phyloP scores from a whole-genome alignment of 164 flowering plant genomes.

The Piper betle region DNA sequence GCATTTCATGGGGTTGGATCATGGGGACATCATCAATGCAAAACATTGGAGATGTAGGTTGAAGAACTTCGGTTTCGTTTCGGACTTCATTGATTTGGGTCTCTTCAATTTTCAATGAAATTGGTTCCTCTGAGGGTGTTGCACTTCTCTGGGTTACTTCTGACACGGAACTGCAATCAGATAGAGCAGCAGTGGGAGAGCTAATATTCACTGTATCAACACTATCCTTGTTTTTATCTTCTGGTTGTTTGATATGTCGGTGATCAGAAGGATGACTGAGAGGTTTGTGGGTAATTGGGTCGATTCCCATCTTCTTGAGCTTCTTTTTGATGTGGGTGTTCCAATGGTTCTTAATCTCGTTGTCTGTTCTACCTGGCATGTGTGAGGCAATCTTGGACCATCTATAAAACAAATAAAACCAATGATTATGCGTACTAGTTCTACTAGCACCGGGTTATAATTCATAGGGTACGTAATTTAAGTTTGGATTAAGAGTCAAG shows the following conservation, averaged over 20 bases:
- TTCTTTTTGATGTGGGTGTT: constrained; percentile 74
- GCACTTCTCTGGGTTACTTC: constrained; percentile 10
- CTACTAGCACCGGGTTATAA: too few relatives aligned
- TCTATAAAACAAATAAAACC: constrained; percentile 17
- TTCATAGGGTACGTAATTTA: neutral
- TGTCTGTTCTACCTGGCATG: constrained; percentile 70
- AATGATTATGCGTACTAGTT: too few relatives aligned
- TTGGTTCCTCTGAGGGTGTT: constrained; percentile 1
- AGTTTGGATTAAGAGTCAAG: neutral
- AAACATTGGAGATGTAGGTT: constrained; percentile 18
- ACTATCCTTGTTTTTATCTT: constrained; percentile 7
- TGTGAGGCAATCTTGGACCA: constrained; percentile 73
- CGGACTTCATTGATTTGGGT: neutral
- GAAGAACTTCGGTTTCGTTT: constrained; percentile 8
- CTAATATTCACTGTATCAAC: neutral
- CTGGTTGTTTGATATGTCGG: neutral
- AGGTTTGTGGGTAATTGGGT: constrained; percentile 59
- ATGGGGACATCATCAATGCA: constrained; percentile 62
- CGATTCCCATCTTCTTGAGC: constrained; percentile 63
- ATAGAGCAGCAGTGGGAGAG: neutral
- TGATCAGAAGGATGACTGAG: constrained; percentile 8
- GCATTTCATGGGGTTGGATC: constrained; percentile 46
- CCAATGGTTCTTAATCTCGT: constrained; percentile 71
- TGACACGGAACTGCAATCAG: neutral
- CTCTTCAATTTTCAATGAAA: neutral